A percentile compares a stretch with the other conserved stretches of the same genome.
Evolutionary conservation across 805 yeast genomes (phyloP).

Genomic region (Metschnikowia drakensbergensis): DNA sequence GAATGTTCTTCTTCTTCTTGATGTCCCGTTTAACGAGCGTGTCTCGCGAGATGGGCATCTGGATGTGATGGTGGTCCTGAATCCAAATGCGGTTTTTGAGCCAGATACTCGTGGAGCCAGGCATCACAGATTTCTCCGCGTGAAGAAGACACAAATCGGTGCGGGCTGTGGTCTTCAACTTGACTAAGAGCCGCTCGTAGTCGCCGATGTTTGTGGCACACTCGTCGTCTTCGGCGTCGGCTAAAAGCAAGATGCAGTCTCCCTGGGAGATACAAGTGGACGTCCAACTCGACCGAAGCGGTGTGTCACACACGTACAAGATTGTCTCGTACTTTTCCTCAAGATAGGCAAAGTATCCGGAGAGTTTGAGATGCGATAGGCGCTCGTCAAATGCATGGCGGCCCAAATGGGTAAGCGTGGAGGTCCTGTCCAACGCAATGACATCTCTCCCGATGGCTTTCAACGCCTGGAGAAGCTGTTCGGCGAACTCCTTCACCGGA

Average conservation of each 20-base stretch:
- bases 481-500: constrained; percentile 87
- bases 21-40: constrained; percentile 13
- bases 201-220: constrained; percentile 72
- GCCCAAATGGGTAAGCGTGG: constrained; percentile 77
- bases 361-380: constrained; percentile 75
- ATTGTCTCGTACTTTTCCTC: constrained; percentile 89
- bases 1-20: constrained; percentile 22
- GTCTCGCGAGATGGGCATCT: constrained; percentile 46
- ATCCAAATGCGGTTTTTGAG: constrained; percentile 85
- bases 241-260: constrained; percentile 85
- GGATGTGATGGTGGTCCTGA: constrained; percentile 88
- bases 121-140: constrained; percentile 73
- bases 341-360: constrained; percentile 85
- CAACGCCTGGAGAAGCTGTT: constrained; percentile 65
- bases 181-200: constrained; percentile 71
- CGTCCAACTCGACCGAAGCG: constrained; percentile 83
- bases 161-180: constrained; percentile 77
- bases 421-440: constrained; percentile 77
- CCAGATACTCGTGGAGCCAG: constrained; percentile 86
- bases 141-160: constrained; percentile 84
- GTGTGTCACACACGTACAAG: constrained; percentile 83
- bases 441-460: constrained; percentile 69
- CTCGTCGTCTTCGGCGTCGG: constrained; percentile 67
- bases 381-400: constrained; percentile 85
- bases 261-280: constrained; percentile 91